phyloP scores from a whole-genome alignment of 2,329 filamentous ascomycete genomes.

The Ilyonectria robusta region DNA sequence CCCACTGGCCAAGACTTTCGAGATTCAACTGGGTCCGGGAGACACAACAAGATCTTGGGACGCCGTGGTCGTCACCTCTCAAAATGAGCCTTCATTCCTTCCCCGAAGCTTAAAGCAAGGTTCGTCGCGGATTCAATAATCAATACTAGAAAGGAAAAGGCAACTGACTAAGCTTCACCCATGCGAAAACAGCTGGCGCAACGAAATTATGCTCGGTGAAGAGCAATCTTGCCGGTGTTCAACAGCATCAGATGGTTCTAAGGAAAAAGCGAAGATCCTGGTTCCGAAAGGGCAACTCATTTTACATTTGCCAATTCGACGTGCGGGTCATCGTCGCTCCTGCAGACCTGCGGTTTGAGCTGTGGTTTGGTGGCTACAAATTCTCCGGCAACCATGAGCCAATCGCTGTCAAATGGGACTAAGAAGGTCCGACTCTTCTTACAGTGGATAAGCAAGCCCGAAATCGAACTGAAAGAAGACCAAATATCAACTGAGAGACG shows the following conservation, averaged over 20 bases:
- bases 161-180: neutral
- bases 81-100: constrained; percentile 53
- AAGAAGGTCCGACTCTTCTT: neutral
- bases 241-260: constrained; percentile 55
- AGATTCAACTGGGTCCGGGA: constrained; percentile 51
- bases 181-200: constrained; percentile 49
- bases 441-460: too few relatives aligned
- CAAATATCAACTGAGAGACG: too few relatives aligned
- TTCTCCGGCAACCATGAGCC: constrained; percentile 44
- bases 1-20: constrained; percentile 53
- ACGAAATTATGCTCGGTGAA: constrained; percentile 57
- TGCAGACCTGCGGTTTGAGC: constrained; percentile 65
- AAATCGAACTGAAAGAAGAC: too few relatives aligned
- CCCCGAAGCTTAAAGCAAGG: constrained; percentile 56
- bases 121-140: constrained; percentile 36
- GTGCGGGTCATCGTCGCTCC: constrained; percentile 69
- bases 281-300: constrained; percentile 53
- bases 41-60: constrained; percentile 55
- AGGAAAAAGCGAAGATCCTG: constrained; percentile 54
- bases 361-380: constrained; percentile 54
- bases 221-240: constrained; percentile 57
- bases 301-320: constrained; percentile 60
- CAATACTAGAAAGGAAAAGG: neutral
- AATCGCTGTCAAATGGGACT: constrained; percentile 38
- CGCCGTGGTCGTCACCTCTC: constrained; percentile 56